Percentiles rank a stretch among this genome's conserved stretches.
Conservation (phyloP, 148 eudicot genomes). For the Agrostemma githago region DNA sequence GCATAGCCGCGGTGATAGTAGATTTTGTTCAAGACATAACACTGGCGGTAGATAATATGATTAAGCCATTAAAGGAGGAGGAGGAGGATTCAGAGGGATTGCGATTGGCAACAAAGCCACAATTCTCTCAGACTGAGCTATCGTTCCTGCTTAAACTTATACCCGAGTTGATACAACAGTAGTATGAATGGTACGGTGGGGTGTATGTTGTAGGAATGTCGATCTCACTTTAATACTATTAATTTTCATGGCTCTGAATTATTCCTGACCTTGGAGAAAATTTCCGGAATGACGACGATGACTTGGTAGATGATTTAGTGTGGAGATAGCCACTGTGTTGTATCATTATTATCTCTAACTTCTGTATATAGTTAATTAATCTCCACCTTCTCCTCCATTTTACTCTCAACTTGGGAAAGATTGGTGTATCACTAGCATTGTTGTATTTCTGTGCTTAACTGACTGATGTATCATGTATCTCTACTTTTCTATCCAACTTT, state of each 20-base stretch:
- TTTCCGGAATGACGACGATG: background rate
- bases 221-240: background rate
- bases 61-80: constrained; percentile 18
- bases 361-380: constrained; percentile 7
- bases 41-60: constrained; percentile 23
- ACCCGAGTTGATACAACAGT: constrained; percentile 43
- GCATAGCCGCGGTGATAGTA: constrained; percentile 35
- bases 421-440: background rate
- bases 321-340: constrained; percentile 13
- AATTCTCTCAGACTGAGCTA: constrained; percentile 41
- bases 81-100: background rate
- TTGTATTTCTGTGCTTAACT: no score
- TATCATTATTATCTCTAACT: background rate
- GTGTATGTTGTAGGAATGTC: background rate
- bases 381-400: constrained; percentile 13
- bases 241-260: background rate
- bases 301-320: constrained; percentile 1
- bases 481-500: no score
- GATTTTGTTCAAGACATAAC: constrained; percentile 35
- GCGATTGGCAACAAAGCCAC: constrained; percentile 25
- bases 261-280: background rate
- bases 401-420: constrained; percentile 1
- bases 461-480: no score
- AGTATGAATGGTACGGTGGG: background rate
- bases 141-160: constrained; percentile 51